These are phyloP conservation scores for Coemansia sp. DNA, from an alignment of 192 early-diverging fungal genomes.

Conservation along the genomic window DNA sequence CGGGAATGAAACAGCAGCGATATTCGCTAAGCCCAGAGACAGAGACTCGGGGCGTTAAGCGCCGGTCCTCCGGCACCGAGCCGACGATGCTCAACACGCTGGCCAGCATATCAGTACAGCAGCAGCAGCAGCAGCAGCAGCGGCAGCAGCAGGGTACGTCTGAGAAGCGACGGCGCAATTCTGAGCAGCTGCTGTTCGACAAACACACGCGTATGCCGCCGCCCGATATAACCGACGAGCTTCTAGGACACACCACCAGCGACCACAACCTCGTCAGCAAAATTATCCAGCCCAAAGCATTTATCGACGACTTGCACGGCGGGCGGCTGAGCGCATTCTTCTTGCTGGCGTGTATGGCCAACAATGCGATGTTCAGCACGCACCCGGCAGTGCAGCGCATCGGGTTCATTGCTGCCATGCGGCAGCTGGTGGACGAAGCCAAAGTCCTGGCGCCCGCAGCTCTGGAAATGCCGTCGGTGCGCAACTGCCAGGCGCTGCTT, in stretches of 20 bases:
- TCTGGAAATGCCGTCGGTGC: conserved; percentile 25
- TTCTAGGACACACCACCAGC: conserved; percentile 22
- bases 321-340: conserved; percentile 21
- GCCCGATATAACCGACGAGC: conserved; percentile 34
- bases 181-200: conserved; percentile 24
- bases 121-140: conserved; percentile 5
- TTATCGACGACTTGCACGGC: conserved; percentile 13
- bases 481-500: conserved; percentile 28
- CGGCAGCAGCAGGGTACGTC: neutral
- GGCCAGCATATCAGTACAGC: conserved; percentile 22
- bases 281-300: conserved; percentile 31
- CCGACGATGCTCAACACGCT: conserved; percentile 20
- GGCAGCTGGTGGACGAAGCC: conserved; percentile 29
- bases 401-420: conserved; percentile 14
- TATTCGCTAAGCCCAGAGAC: neutral
- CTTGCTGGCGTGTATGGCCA: conserved; percentile 36
- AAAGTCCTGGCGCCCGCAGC: conserved; percentile 32
- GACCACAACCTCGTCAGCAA: conserved; percentile 47
- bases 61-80: conserved; percentile 3
- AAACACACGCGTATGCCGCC: conserved; percentile 20
- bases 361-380: conserved; percentile 37
- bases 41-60: conserved; percentile 2
- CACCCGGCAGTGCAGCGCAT: conserved; percentile 23
- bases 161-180: neutral
- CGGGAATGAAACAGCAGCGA: neutral